phyloP scores from a whole-genome alignment of 306 rosid species.

The Lathyrus sativus region DNA sequence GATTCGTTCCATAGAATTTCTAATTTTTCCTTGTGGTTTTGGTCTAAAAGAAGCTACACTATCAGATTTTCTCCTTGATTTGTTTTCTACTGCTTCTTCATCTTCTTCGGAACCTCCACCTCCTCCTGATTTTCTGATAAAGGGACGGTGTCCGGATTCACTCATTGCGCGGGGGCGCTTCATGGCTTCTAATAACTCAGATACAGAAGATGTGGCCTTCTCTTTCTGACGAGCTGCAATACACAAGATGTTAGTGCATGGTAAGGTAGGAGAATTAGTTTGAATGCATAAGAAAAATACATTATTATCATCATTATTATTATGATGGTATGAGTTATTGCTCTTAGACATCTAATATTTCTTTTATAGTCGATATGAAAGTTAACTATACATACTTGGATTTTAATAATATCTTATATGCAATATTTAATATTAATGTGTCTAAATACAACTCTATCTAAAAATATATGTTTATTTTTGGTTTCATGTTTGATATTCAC shows the following conservation, averaged over 20 bases:
- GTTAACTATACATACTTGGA: too few species aligned
- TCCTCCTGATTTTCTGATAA: constrained; percentile 57
- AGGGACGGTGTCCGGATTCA: constrained; percentile 70
- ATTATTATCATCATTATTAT: too few species aligned
- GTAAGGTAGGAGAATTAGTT: too few species aligned
- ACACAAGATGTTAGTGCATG: constrained; percentile 25
- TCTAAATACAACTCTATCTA: too few species aligned
- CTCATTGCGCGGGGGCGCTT: constrained; percentile 88
- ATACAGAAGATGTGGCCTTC: constrained; percentile 64
- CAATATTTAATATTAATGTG: too few species aligned
- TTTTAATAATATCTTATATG: too few species aligned
- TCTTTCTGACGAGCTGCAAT: constrained; percentile 92
- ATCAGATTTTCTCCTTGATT: constrained; percentile 64
- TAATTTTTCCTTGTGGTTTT: constrained; percentile 46
- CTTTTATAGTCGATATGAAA: too few species aligned
- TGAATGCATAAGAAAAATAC: too few species aligned
- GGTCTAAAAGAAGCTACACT: constrained; percentile 55
- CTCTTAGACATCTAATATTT: too few species aligned
- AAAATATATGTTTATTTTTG: too few species aligned
- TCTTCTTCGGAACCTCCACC: constrained; percentile 42
- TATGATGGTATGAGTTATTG: too few species aligned
- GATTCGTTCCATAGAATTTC: constrained; percentile 62
- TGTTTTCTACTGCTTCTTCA: constrained; percentile 36
- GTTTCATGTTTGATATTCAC: too few species aligned
- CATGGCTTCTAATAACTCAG: constrained; percentile 76